Evolutionary conservation across 2,329 filamentous ascomycete species (phyloP).

Genomic region (Trichophyton schoenleinii): DNA sequence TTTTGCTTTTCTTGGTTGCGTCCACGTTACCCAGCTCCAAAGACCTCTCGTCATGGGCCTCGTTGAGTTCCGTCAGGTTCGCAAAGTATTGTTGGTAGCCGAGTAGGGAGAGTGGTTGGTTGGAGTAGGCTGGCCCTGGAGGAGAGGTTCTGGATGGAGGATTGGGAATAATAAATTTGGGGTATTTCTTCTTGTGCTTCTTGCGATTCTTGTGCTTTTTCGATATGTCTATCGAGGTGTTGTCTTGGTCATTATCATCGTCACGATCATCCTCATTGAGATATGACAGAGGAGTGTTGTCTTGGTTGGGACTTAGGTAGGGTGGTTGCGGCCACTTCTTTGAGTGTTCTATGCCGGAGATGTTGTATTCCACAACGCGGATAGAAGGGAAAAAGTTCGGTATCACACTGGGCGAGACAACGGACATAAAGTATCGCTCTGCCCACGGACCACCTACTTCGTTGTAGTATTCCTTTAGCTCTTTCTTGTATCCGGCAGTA

Average conservation of each 20-base stretch:
- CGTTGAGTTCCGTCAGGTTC: slow-evolving; percentile 84
- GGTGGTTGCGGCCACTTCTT: slow-evolving; percentile 21
- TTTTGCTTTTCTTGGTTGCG: slow-evolving; percentile 13
- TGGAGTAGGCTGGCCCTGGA: slow-evolving; percentile 81
- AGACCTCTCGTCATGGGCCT: slow-evolving; percentile 35
- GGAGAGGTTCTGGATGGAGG: slow-evolving; percentile 58
- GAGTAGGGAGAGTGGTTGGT: slow-evolving; percentile 65
- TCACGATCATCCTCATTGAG: slow-evolving; percentile 2
- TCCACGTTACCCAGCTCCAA: slow-evolving; percentile 41
- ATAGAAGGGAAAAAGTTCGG: slow-evolving; percentile 86
- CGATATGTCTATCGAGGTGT: slow-evolving; percentile 15
- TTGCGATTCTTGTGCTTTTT: slow-evolving; percentile 33
- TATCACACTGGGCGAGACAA: slow-evolving; percentile 76
- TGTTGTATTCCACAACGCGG: slow-evolving; percentile 91
- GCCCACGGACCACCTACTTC: slow-evolving; percentile 68
- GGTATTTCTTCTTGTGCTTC: slow-evolving; percentile 41
- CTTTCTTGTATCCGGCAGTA: slow-evolving; percentile 41
- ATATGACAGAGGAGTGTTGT: background rate
- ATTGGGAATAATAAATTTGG: slow-evolving; percentile 53
- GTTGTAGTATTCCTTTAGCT: slow-evolving; percentile 44
- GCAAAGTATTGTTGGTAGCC: slow-evolving; percentile 86
- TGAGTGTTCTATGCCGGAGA: slow-evolving; percentile 55
- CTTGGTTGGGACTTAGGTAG: background rate
- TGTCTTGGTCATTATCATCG: slow-evolving; percentile 17
- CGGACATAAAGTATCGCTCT: slow-evolving; percentile 69